Percentiles rank a stretch among this genome's conserved stretches.
Evolutionary conservation across 192 early-diverging fungal genomes (phyloP).

Genomic region (Glomus cerebriforme): DNA sequence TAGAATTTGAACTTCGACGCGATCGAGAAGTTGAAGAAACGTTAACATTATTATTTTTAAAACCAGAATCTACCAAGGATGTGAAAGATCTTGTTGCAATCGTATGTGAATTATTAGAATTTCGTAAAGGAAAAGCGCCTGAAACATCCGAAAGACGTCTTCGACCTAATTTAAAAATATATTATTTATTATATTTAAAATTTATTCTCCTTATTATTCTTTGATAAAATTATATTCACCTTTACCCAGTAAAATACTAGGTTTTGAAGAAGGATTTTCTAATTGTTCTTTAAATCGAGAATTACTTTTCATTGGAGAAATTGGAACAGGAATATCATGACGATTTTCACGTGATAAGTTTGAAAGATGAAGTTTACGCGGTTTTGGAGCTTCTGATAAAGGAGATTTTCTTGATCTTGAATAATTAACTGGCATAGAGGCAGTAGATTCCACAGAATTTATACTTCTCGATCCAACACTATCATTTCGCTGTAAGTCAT

Average conservation of each 20-base stretch:
- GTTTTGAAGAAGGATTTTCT: neutral
- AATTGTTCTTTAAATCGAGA: conserved; percentile 2
- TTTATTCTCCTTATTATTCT: too few species aligned
- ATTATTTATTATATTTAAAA: too few species aligned
- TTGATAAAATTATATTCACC: too few species aligned
- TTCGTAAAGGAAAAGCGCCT: too few species aligned
- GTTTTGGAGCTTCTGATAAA: neutral
- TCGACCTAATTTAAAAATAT: too few species aligned
- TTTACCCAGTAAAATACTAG: neutral
- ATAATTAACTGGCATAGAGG: neutral
- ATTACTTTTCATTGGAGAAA: too few species aligned
- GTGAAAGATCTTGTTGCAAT: neutral
- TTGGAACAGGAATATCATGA: neutral
- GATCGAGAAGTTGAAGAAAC: neutral
- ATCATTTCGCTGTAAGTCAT: neutral
- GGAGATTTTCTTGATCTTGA: neutral
- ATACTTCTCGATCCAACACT: neutral
- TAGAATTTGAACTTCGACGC: conserved; percentile 5
- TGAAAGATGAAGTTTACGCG: neutral
- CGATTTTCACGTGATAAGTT: neutral
- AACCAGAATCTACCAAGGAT: neutral
- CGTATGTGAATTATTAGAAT: too few species aligned
- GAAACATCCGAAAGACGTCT: too few species aligned
- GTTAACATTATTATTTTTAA: neutral
- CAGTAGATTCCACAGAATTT: neutral